Conservation (phyloP, 2,329 filamentous ascomycete genomes). For the Alternaria novae-zelandiae region DNA sequence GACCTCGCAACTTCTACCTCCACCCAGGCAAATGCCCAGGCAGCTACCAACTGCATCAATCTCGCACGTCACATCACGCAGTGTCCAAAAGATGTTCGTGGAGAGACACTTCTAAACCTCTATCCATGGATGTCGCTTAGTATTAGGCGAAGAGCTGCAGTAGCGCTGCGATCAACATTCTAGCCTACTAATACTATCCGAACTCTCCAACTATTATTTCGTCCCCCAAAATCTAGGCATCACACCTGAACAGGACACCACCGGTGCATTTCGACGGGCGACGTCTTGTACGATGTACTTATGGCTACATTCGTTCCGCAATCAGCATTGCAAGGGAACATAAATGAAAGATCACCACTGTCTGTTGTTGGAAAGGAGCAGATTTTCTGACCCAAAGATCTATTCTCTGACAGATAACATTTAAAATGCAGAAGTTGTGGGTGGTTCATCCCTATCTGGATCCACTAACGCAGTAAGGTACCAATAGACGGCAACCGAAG, state of each 20-base stretch:
- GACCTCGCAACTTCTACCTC: not conserved
- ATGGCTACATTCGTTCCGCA: not conserved
- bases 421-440: not conserved
- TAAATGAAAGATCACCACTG: not conserved
- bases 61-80: too few relatives aligned
- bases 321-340: not conserved
- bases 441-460: not conserved
- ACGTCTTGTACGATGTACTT: not conserved
- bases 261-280: not conserved
- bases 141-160: not conserved
- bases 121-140: not conserved
- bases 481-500: not conserved
- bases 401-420: not conserved
- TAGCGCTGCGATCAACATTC: not conserved
- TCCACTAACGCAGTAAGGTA: not conserved
- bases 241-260: not conserved
- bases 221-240: not conserved
- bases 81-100: too few relatives aligned
- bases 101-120: too few relatives aligned
- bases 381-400: not conserved
- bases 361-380: not conserved
- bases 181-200: not conserved
- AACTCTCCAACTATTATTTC: not conserved
- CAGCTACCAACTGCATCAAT: not conserved
- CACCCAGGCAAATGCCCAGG: not conserved